Evolutionary conservation across 495 filamentous ascomycete species (phyloP).

Genomic region (Xylaria longipes): DNA sequence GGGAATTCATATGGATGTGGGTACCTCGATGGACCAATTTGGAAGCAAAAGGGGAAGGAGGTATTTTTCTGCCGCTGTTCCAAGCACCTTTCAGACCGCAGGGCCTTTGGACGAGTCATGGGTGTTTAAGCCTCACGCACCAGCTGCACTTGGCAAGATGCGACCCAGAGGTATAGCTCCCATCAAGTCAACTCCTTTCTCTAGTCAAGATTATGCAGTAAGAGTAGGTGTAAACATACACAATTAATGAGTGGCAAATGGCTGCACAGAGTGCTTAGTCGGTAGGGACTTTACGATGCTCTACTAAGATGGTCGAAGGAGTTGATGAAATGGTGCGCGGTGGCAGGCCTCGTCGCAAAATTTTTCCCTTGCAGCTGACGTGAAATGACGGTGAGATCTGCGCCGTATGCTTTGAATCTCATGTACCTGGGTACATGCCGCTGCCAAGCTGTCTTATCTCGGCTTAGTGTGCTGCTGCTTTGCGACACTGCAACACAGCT

Average conservation of each 20-base stretch:
- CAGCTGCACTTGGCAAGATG: not conserved
- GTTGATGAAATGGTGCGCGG: not conserved
- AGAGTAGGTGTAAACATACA: too few relatives aligned
- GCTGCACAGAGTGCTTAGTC: too few relatives aligned
- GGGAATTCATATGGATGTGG: constrained; percentile 1
- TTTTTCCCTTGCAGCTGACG: constrained; percentile 17
- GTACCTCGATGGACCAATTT: constrained; percentile 1
- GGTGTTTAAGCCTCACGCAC: not conserved
- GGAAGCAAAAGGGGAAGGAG: not conserved
- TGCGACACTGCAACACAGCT: too few relatives aligned
- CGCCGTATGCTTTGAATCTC: not conserved
- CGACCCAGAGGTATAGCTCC: not conserved
- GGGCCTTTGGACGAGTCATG: constrained; percentile 3
- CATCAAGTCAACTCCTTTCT: not conserved
- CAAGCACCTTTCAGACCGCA: not conserved
- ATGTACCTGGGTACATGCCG: not conserved
- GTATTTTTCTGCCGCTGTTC: not conserved
- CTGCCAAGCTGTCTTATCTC: constrained; percentile 9
- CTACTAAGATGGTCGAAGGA: not conserved
- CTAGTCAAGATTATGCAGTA: too few relatives aligned
- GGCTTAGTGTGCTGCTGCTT: not conserved
- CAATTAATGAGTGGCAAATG: not conserved
- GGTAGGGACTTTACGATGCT: not conserved
- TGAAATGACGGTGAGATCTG: constrained; percentile 24
- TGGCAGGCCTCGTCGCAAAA: constrained; percentile 8